Conservation (phyloP, 345 rosid genomes). For the Populus deltoides region DNA sequence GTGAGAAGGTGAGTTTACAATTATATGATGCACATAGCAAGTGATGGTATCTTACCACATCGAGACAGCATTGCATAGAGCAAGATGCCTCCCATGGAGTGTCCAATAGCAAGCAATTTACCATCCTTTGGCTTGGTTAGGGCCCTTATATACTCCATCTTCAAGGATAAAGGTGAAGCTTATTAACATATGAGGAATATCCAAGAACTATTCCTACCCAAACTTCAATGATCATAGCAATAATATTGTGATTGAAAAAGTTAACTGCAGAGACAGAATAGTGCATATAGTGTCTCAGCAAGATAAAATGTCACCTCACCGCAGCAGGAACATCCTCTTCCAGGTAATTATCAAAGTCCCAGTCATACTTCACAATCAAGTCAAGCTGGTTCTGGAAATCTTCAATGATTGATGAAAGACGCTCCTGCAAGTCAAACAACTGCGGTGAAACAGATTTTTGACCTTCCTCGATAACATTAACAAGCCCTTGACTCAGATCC, state of each 20-base stretch:
- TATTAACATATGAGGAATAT: neutral
- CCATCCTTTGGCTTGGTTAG: conserved; percentile 60
- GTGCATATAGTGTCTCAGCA: conserved; percentile 27
- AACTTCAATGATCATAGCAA: neutral
- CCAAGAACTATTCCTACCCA: neutral
- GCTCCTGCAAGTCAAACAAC: conserved; percentile 76
- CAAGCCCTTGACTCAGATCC: conserved; percentile 69
- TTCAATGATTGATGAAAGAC: conserved; percentile 69
- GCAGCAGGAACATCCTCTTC: conserved; percentile 98
- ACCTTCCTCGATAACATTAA: conserved; percentile 73
- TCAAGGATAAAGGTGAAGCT: conserved; percentile 12
- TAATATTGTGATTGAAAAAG: neutral
- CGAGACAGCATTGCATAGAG: conserved; percentile 62
- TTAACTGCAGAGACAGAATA: neutral
- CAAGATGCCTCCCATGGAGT: conserved; percentile 83
- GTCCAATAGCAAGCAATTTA: conserved; percentile 66
- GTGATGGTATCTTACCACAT: conserved; percentile 43
- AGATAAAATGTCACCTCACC: conserved; percentile 75
- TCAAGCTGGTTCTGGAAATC: conserved; percentile 95
- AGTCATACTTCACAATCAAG: conserved; percentile 76
- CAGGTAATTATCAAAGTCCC: conserved; percentile 94
- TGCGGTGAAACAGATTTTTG: conserved; percentile 80
- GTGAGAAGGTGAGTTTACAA: neutral
- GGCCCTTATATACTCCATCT: conserved; percentile 65
- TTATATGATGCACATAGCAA: neutral